Evolutionary conservation across 1,284 basidiomycete genomes (phyloP), one percentile per base, ranked within the genome.

Genomic region (Uromyces viciae-fabae): DNA sequence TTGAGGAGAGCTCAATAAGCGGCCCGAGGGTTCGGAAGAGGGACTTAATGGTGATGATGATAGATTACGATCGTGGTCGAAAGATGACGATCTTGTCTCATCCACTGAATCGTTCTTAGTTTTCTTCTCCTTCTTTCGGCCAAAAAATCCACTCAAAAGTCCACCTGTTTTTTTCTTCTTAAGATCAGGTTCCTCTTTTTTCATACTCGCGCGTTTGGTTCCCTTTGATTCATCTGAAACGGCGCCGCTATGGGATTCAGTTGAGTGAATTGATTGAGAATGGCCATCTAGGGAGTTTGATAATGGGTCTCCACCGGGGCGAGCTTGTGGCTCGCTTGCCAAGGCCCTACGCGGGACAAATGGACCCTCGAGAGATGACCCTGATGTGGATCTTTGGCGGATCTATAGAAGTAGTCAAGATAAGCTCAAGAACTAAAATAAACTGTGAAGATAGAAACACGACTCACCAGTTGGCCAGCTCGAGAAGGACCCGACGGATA

Each of bases 121-220:
- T 83, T 88, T 88, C 87, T 94, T 93, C 85, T 93, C 92, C 83
- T 87, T 87, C 85, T 90, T 91, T 73, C 92, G 87, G 17, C 89
- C 88, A 85, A 95, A 95, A 64, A 95, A 84, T 0, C 90, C 89
- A 38, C 91, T 88, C 83, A 95, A 91, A 58, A 94, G 88, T 0
- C 90, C 88, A 5, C 88, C 86, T 46, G 89, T 90, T 83, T 91
- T 91, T 85, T 92, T 91, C 87, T 89, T 89, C 86, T 80, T 82
- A 14, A 40, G n/a, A 43, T 91, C 91, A 85, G 90, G 89, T 74
- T 79, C 77, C 14, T 81, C 78, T 31, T 81, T 81, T 58, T 66
- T 73, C 15, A 22, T 36, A 66, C 42, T 36, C 33, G 19, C 28
- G 25, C 40, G 49, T 43, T 72, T 79, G 15, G 28, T 36, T 9